Conservation (phyloP, 169 alveolate genomes). For the Cyclospora cayetanensis region DNA sequence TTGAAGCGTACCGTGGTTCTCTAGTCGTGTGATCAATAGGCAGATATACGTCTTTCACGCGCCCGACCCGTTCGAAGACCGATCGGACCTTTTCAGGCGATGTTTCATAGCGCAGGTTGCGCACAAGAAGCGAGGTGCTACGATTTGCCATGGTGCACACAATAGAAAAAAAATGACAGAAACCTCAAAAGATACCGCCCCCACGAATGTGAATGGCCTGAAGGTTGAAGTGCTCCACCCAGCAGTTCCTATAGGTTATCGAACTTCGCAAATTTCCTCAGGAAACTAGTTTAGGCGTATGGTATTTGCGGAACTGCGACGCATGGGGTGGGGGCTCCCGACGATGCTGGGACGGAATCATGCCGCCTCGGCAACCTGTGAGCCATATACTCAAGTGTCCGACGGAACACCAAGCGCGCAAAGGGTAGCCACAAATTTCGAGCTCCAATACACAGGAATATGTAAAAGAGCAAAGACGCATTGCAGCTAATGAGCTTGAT, state of each 20-base stretch:
- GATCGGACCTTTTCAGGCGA: slow-evolving; percentile 85
- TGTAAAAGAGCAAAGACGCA: neutral
- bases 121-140: slow-evolving; percentile 83
- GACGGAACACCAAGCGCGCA: neutral
- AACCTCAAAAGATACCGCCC: no score
- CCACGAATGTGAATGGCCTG: neutral
- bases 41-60: slow-evolving; percentile 88
- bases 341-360: neutral
- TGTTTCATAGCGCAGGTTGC: slow-evolving; percentile 86
- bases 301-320: neutral
- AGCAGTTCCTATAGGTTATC: neutral
- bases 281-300: neutral
- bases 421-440: neutral
- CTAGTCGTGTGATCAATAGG: slow-evolving; percentile 85
- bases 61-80: slow-evolving; percentile 86
- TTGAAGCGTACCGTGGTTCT: slow-evolving; percentile 77
- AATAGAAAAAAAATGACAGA: neutral
- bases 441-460: neutral
- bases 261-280: neutral
- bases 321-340: slow-evolving; percentile 14
- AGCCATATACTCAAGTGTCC: neutral
- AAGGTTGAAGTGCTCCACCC: neutral
- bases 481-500: neutral
- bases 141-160: slow-evolving; percentile 64
- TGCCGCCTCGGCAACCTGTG: slow-evolving; percentile 16